These are phyloP conservation scores for Kandelia obovata DNA, from an alignment of 345 rosid genomes.

Conservation along the genomic window DNA sequence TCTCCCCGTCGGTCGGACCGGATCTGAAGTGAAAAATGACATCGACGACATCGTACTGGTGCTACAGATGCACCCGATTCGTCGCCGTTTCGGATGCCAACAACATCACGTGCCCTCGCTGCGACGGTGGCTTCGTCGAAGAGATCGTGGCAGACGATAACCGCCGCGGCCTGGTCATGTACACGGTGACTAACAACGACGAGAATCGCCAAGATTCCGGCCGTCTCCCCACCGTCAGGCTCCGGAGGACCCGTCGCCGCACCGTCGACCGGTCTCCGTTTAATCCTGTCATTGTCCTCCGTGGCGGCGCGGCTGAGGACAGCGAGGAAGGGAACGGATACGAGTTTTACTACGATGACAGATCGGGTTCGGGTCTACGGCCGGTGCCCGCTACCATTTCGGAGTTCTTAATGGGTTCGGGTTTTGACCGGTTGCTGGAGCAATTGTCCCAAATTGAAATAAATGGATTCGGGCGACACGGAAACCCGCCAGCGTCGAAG, in stretches of 20 bases:
- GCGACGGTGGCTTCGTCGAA: constrained; percentile 56
- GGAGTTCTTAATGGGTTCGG: constrained; percentile 68
- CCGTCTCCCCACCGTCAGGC: constrained; percentile 10
- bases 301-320: constrained; percentile 35
- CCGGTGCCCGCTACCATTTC: constrained; percentile 62
- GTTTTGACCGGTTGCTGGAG: constrained; percentile 60
- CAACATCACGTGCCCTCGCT: constrained; percentile 48
- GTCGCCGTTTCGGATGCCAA: constrained; percentile 20
- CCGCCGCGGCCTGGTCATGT: constrained; percentile 14
- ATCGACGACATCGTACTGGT: constrained; percentile 56
- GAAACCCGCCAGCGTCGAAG: constrained; percentile 63
- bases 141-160: constrained; percentile 32
- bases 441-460: constrained; percentile 61
- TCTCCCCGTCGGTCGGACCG: not conserved
- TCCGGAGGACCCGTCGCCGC: constrained; percentile 33
- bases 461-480: constrained; percentile 45
- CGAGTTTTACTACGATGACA: constrained; percentile 66
- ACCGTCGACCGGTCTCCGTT: constrained; percentile 42
- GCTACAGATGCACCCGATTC: constrained; percentile 62
- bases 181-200: not conserved
- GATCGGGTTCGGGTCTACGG: constrained; percentile 56
- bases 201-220: constrained; percentile 9
- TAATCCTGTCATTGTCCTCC: constrained; percentile 66
- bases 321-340: constrained; percentile 33
- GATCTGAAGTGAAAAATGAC: constrained; percentile 4